Evolutionary conservation across 2,329 filamentous ascomycete species (phyloP), one percentile per base, ranked within the genome.

Genomic region (Ascosphaera apis): DNA sequence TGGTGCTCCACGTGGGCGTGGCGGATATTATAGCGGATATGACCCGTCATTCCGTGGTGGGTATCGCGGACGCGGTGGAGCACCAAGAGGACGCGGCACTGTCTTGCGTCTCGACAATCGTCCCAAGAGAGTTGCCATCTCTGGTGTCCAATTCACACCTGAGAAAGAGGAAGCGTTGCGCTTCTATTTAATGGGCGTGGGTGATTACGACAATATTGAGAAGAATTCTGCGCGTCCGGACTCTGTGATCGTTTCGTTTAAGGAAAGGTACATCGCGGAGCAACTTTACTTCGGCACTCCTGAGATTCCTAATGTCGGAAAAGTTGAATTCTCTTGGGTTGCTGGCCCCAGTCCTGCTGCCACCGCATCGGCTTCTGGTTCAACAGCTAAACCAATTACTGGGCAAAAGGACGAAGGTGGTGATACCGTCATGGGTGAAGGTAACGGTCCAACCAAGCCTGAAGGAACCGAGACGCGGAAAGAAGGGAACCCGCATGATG

Each of bases 81-180:
- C 49, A 23, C 45, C 48, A 33, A 39, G 55, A 25, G 51, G 55
- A 13, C 58, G 58, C 17, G 61, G 63, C 21, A 61, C 60, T 37
- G 65, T 69, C 12, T 60, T 64, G 44, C 57, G 66, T 41, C 55
- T 73, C 3, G 69, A 73, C 45, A 72, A 72, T 43, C 56, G 69
- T 17, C 65, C 69, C 3, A 62, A 60, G 43, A 59, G 62, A 35
- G 55, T 73, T 32, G 58, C 59, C 15, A 55, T 72, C 16, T 54
- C 56, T 3, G 63, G 58, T 5, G 57, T 66, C 19, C 55, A 55
- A 43, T 54, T 58, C 34, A 57, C 59, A 36, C 53, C 57, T 1
- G 56, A 59, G 17, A 60, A 60, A 43, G 68, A 72, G 39, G 67
- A 70, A 44, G 61, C 63, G 3, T 46, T 73, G 37, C 54, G 67